Evolutionary conservation across 768 basidiomycete genomes (phyloP), one percentile per base, ranked within the genome.

Genomic region (Pleurotus tuber-regium): DNA sequence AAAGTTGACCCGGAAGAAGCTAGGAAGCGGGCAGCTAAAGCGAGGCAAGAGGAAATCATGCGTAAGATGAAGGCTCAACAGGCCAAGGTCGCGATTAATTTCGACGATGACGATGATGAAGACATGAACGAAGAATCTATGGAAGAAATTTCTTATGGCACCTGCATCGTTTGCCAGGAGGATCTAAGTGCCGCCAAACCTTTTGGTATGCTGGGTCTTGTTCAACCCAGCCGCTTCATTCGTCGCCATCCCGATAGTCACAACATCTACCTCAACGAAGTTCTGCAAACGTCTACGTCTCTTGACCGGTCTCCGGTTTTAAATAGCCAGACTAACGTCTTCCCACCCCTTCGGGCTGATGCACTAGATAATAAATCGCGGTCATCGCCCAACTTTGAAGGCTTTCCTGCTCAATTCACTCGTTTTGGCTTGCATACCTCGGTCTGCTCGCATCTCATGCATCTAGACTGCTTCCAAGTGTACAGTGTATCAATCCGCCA

Each of bases 91-190:
- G 84, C 90, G 2, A 77, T 82, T 62, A 88, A 86, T 57, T 86
- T 89, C 52, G 84, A 84, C 42, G 87, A 90, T 44, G 83, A 84
- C 14, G 86, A 82, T 4, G 86, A 86, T 4, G 90, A 90, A 1
- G 78, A 80, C 4, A 80, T 78, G 61, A 73, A 74, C 28, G 78
- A 78, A 7, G 70, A 76, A 6, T 70, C 67, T 1, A 77, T 77
- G 14, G 72, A 75, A 41, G 62, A 75, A 18, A 63, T 78, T 2
- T 86, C 86, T 10, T 87, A 84, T 54, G 96, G 96, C 2, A 88
- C 87, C n/a, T 99, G 97, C 64, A 98, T 99, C 55, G 94, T 98
- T 8, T 99, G 97, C 59, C 97, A 98, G 64, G 97, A 98, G 63
- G 91, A 94, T 54, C 80, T 98, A 46, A 88, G 83, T 57, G 63